Conservation (phyloP, 1,284 basidiomycete genomes). For the Rhodotorula sp. region DNA sequence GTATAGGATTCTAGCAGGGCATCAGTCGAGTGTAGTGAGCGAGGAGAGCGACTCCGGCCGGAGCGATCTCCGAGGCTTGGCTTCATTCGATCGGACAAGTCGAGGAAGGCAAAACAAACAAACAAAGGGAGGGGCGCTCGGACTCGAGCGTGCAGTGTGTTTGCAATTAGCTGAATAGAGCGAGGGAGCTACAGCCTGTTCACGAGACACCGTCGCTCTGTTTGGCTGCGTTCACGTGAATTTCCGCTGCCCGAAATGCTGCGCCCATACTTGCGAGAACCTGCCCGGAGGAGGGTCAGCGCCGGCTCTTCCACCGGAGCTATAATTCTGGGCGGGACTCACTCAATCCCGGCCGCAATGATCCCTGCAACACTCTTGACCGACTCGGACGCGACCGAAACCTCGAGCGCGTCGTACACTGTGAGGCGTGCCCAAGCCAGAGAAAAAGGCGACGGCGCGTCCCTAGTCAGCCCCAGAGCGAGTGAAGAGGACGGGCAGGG, state of each 20-base stretch:
- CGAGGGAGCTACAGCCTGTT: no score
- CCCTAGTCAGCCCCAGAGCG: rapidly evolving
- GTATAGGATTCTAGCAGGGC: background rate
- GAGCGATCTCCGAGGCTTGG: no score
- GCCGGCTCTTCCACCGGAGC: background rate
- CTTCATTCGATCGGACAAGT: no score
- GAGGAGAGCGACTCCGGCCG: no score
- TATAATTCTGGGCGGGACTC: background rate
- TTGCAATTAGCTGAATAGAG: no score
- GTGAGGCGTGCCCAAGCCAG: no score
- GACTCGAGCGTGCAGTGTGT: background rate
- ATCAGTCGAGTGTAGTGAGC: background rate
- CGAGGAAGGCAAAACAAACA: no score
- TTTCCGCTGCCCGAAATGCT: background rate
- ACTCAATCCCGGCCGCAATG: conserved; percentile 19
- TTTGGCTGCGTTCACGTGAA: no score
- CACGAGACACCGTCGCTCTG: no score
- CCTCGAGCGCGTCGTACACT: conserved; percentile 34
- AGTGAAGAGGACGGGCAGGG: background rate
- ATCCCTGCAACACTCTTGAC: conserved; percentile 10
- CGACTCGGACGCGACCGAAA: conserved; percentile 12
- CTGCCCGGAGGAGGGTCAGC: background rate
- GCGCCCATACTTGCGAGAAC: conserved; percentile 14
- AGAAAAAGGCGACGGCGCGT: background rate
- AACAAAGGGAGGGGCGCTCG: no score